Base-by-base conservation (phyloP, 108 stramenopile species). In the Craspedostauros australis region DNA sequence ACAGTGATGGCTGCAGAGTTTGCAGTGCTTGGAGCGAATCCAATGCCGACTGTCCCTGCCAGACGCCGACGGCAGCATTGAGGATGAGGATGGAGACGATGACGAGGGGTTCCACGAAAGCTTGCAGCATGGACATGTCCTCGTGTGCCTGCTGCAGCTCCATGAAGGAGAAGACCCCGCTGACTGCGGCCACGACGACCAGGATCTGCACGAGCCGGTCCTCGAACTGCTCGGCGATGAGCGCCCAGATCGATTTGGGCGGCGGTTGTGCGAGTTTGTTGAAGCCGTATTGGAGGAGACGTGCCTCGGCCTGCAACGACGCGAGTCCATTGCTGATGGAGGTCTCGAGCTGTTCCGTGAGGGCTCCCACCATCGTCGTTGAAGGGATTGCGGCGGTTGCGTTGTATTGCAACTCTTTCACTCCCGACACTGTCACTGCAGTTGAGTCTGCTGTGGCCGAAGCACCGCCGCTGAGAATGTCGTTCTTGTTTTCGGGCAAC, bases 1-100 rank as follows among this genome's bases (percentile, higher is more conserved):
- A 85, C 3, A 60, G 51, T 9, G 70, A 75, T 7, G 95, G 83
- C 77, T 99, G 96, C 27, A 98, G 59, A 55, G 84, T 64, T 59
- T 95, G 88, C 36, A 99, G 75, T 8, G 96, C 96, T 23, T 94
- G 90, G 47, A 99, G 61, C 7, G 81, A 75, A 19, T 81, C 78
- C 57, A 83, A 75, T 19, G 98, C 98, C 32, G 83, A 85, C 49
- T 74, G 76, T 21, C 76, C 70, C 65, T 98, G 96, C 93, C 86
- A 93, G 0, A 99, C 94, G 19, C 96, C 96, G 19, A 99, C 96
- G 15, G 90, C 73, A 15, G 98, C 98, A 73, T 99, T 99, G 29
- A 96, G 55, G 20, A 97, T 66, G 18, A 99, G 81, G 64, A 99
- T 97, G 30, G 84, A 59, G 5, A 95, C 53, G 61, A 99, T 99